Evolutionary conservation across 2,329 filamentous ascomycete species (phyloP).

Genomic region (Calonectria honghensis): DNA sequence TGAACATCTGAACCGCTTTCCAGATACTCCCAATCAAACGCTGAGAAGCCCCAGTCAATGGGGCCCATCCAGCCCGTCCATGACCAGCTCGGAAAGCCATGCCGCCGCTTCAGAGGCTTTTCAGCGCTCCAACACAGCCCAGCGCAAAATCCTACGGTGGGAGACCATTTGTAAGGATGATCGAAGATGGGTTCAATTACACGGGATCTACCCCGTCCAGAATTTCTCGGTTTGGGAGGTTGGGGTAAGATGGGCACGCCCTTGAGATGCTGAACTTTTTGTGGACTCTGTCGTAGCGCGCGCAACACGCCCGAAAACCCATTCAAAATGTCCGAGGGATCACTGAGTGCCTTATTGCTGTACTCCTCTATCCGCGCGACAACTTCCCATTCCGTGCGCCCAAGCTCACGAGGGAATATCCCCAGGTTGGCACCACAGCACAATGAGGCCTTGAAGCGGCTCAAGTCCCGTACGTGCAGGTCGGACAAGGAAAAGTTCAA

Average conservation of each 20-base stretch:
- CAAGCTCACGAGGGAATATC: conserved; percentile 17
- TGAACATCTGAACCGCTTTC: background rate
- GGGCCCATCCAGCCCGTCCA: background rate
- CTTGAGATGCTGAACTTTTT: background rate
- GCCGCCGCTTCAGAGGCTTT: background rate
- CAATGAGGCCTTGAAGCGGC: conserved; percentile 13
- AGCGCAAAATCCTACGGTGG: conserved; percentile 14
- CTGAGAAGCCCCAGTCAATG: background rate
- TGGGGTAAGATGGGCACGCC: conserved; percentile 4
- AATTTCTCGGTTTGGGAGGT: conserved; percentile 8
- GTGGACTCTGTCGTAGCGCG: background rate
- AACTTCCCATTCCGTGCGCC: conserved; percentile 11
- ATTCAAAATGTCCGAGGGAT: conserved; percentile 3
- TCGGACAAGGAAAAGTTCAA: conserved; percentile 14
- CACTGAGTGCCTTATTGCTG: conserved; percentile 1
- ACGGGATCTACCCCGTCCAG: background rate
- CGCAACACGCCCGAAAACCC: conserved; percentile 8
- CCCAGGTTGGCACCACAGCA: conserved; percentile 8
- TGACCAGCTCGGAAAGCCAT: conserved; percentile 27
- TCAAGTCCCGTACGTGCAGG: conserved; percentile 3
- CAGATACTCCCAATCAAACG: background rate
- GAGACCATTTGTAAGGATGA: background rate
- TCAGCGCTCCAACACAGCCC: conserved; percentile 5
- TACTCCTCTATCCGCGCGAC: conserved; percentile 9
- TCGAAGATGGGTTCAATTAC: background rate